These are phyloP conservation scores for Cordyceps cicadae DNA, from an alignment of 2,329 filamentous ascomycete species.

Conservation along the genomic window DNA sequence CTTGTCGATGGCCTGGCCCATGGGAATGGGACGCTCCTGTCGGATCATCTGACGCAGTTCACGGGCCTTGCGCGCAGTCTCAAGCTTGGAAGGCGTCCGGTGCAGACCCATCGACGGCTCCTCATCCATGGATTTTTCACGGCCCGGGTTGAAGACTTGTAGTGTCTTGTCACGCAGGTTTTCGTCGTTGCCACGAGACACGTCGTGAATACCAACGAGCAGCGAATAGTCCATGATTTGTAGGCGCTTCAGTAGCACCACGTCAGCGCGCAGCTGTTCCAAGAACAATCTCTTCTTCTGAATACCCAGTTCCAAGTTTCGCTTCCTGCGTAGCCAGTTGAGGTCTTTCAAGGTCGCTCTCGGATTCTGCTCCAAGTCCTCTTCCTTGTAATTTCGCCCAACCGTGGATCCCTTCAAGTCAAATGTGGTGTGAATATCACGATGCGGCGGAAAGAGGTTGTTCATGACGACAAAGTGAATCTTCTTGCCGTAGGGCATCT, in stretches of 20 bases:
- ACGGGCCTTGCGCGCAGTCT: slow-evolving; percentile 82
- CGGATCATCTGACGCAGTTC: slow-evolving; percentile 90
- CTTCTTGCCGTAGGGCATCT: slow-evolving; percentile 96
- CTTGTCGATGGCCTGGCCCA: slow-evolving; percentile 70
- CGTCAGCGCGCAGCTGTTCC: slow-evolving; percentile 80
- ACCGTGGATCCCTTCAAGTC: slow-evolving; percentile 95
- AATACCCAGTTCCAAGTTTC: slow-evolving; percentile 80
- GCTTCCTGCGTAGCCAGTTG: slow-evolving; percentile 84
- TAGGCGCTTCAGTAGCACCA: slow-evolving; percentile 73
- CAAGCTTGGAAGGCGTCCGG: slow-evolving; percentile 86
- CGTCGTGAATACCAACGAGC: slow-evolving; percentile 86
- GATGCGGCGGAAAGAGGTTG: slow-evolving; percentile 93
- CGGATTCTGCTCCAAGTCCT: slow-evolving; percentile 79
- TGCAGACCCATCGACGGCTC: slow-evolving; percentile 61
- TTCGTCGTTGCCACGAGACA: slow-evolving; percentile 86
- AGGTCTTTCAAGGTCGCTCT: slow-evolving; percentile 91
- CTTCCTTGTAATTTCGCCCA: slow-evolving; percentile 83
- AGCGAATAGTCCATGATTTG: slow-evolving; percentile 99
- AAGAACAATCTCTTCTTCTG: slow-evolving; percentile 83
- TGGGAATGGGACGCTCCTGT: slow-evolving; percentile 84
- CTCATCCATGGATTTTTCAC: slow-evolving; percentile 49
- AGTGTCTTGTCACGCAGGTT: slow-evolving; percentile 84
- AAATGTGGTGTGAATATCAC: slow-evolving; percentile 95
- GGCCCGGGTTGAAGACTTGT: slow-evolving; percentile 86
- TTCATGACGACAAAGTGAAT: slow-evolving; percentile 99